These are phyloP conservation scores for Aurantiochytrium sp. DNA, from an alignment of 108 stramenopile genomes.

Conservation along the genomic window DNA sequence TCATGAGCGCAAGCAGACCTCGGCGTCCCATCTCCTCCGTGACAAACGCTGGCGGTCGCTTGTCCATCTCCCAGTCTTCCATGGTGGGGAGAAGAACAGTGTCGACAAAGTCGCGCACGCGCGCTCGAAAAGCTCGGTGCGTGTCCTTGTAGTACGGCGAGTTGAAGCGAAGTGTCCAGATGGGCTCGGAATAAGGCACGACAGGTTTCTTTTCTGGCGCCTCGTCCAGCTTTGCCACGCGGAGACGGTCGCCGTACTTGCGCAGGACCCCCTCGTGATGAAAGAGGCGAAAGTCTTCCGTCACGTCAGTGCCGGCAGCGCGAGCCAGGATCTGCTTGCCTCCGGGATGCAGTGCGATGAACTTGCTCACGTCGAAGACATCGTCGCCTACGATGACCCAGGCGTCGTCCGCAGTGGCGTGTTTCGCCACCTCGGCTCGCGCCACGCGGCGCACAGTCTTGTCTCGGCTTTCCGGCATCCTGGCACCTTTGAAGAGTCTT, in stretches of 20 bases:
- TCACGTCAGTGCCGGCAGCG: not conserved
- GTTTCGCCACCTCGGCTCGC: not conserved
- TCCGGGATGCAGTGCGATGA: not conserved
- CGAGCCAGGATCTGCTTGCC: not conserved
- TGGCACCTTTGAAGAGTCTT: too few relatives aligned
- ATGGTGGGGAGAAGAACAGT: not conserved
- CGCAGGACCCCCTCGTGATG: not conserved
- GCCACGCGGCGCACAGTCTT: not conserved
- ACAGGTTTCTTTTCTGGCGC: not conserved
- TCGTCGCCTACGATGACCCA: not conserved
- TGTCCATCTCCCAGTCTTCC: constrained; percentile 1
- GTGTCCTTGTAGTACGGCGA: constrained; percentile 10
- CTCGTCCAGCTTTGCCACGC: not conserved
- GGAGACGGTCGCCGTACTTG: not conserved
- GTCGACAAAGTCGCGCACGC: not conserved
- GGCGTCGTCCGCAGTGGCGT: not conserved
- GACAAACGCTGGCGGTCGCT: not conserved
- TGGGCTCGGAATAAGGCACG: not conserved
- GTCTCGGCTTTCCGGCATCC: too few relatives aligned
- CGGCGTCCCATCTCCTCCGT: constrained; percentile 1
- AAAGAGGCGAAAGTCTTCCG: not conserved
- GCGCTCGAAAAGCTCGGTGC: not conserved
- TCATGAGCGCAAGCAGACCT: not conserved
- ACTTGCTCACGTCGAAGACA: not conserved
- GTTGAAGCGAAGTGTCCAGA: not conserved